A percentile compares a stretch with the other conserved stretches of the same genome.
phyloP scores from a whole-genome alignment of 208 protist species.

The Leptomonas pyrrhocoris region DNA sequence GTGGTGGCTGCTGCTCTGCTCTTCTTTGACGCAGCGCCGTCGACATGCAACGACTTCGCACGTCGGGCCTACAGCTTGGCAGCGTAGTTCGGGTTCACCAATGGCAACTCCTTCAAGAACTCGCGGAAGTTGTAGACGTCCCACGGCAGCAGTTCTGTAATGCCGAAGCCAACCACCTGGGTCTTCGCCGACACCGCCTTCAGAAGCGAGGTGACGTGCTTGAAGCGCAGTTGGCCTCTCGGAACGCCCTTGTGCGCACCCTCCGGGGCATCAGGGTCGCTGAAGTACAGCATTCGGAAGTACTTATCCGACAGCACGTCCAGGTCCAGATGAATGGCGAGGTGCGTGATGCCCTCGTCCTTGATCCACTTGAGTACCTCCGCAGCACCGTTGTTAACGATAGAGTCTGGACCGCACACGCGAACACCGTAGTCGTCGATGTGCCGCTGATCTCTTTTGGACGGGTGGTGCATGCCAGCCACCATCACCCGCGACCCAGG shows the following conservation, averaged over 20 bases:
- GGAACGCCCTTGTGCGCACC: constrained; percentile 24
- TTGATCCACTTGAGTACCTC: constrained; percentile 34
- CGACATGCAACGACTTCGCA: too few relatives aligned
- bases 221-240: constrained; percentile 25
- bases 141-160: constrained; percentile 46
- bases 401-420: constrained; percentile 20
- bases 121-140: constrained; percentile 27
- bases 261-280: constrained; percentile 17
- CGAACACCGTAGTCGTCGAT: constrained; percentile 25
- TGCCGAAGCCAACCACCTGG: constrained; percentile 37
- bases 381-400: constrained; percentile 5
- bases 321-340: constrained; percentile 42
- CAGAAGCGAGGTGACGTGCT: constrained; percentile 23
- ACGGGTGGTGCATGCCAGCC: constrained; percentile 26
- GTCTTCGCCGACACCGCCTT: constrained; percentile 16
- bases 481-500: constrained; percentile 24
- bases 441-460: constrained; percentile 23
- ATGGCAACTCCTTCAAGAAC: constrained; percentile 25
- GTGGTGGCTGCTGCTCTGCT: too few relatives aligned
- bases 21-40: too few relatives aligned
- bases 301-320: constrained; percentile 33
- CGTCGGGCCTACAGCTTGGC: constrained; percentile 13
- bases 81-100: constrained; percentile 16
- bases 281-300: constrained; percentile 29
- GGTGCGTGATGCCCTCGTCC: constrained; percentile 38